Evolutionary conservation across 805 yeast species (phyloP).

Genomic region (Lachancea cidri): DNA sequence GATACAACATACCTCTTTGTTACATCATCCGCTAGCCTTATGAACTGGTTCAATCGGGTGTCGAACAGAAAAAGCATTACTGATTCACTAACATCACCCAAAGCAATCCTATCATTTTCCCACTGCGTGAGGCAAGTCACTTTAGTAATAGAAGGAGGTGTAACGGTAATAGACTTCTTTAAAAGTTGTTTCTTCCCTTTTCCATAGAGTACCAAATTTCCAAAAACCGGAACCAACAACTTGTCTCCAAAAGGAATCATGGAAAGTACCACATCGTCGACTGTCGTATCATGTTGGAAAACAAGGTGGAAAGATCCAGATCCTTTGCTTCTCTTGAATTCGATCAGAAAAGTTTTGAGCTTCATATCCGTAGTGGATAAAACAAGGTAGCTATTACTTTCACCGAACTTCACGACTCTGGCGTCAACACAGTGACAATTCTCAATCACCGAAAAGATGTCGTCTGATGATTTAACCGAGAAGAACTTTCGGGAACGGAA

Average conservation of each 20-base stretch:
- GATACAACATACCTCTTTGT: conserved; percentile 63
- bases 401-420: conserved; percentile 22
- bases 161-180: conserved; percentile 49
- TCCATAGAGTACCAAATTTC: conserved; percentile 55
- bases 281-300: conserved; percentile 55
- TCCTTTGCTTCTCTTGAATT: conserved; percentile 26
- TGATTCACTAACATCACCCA: conserved; percentile 70
- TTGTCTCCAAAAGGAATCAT: conserved; percentile 53
- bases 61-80: conserved; percentile 53
- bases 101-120: conserved; percentile 54
- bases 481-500: conserved; percentile 1
- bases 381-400: conserved; percentile 34
- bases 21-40: conserved; percentile 65
- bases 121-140: conserved; percentile 49
- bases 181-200: conserved; percentile 77
- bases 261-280: conserved; percentile 45
- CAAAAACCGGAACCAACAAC: conserved; percentile 54
- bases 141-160: conserved; percentile 39
- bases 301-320: conserved; percentile 32
- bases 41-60: conserved; percentile 42
- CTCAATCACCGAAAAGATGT: conserved; percentile 5
- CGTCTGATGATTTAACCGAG: conserved; percentile 1
- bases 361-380: conserved; percentile 37
- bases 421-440: conserved; percentile 16
- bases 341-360: conserved; percentile 18